phyloP scores from a whole-genome alignment of 1,284 basidiomycete species.

The Heterobasidion occidentale region DNA sequence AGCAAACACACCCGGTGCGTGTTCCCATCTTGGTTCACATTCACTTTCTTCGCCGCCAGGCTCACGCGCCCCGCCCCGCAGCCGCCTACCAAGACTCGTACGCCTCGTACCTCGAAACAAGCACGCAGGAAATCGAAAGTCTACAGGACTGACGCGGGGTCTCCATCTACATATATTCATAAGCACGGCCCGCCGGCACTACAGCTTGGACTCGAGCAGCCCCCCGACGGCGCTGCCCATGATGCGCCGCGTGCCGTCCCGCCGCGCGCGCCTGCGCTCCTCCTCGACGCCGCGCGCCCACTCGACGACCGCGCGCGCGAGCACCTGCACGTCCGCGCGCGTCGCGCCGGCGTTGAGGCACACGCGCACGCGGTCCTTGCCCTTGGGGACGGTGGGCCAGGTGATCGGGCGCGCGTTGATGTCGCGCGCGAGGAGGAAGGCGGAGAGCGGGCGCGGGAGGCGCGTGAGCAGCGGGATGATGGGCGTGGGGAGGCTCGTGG shows the following conservation, averaged over 20 bases:
- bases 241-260: background rate
- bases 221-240: slow-evolving; percentile 5
- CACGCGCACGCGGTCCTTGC: slow-evolving; percentile 74
- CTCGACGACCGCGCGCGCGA: slow-evolving; percentile 31
- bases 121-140: slow-evolving; percentile 49
- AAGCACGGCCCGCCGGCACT: background rate
- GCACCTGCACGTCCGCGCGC: slow-evolving; percentile 47
- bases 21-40: too few species aligned
- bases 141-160: slow-evolving; percentile 41
- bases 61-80: background rate
- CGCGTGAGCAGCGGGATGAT: slow-evolving; percentile 84
- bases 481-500: slow-evolving; percentile 36
- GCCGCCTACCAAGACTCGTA: slow-evolving; percentile 2
- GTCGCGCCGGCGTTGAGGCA: slow-evolving; percentile 79
- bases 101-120: slow-evolving; percentile 31
- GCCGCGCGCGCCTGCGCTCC: slow-evolving; percentile 5
- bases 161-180: background rate
- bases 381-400: slow-evolving; percentile 80
- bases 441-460: slow-evolving; percentile 63
- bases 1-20: background rate
- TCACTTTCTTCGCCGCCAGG: background rate
- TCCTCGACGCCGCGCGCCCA: slow-evolving; percentile 20
- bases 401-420: slow-evolving; percentile 76
- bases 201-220: slow-evolving; percentile 11
- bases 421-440: slow-evolving; percentile 48